Evolutionary conservation across 768 basidiomycete species (phyloP), one percentile per base, ranked within the genome.

Genomic region (Exidia glandulosa): DNA sequence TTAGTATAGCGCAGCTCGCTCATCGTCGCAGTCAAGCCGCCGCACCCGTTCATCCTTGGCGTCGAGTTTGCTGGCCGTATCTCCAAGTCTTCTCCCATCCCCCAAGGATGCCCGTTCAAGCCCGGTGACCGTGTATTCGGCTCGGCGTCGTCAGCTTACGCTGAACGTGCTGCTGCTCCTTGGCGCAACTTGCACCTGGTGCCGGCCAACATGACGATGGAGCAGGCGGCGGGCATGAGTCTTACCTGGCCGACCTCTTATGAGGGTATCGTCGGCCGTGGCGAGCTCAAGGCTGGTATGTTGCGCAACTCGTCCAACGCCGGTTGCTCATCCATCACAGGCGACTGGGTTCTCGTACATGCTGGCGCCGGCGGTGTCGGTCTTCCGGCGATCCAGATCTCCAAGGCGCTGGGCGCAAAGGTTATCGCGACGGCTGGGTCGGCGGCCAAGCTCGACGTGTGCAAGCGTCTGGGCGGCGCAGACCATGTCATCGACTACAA

Each of bases 351-450:
- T 2, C 82, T 99, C 2, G 86, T 98, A 3, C 91, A 92, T 56
- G 95, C 94, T 6, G 90, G 90, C n/a, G 95, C 94, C 1, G 95
- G 95, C 2, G 95, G 94, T 13, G 94, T 98, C 3, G 94, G 94
- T 0, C 84, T 95, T 57, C 85, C 86, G 5, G 94, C 95, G 6
- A 30, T 34, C 41, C 34, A 55, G 12, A 56, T 41, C 58, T 30
- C 36, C 5, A 14, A 61, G 93, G 94, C 81, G 7, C 78, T 96
- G 54, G 95, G 94, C 29, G 94, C 90, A 37, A 91, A 83, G 66
- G 96, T 99, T 25, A 97, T 99, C 65, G 96, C 93, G 0, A 94
- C 94, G 0, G 92, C 90, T 25, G 83, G 90, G 30, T 88, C 90
- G 16, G 76, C 76, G 32, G 74, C 78, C 45, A 99, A 99, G 71